Percentiles rank a stretch among this genome's conserved stretches.
Conservation (phyloP, 768 basidiomycete species). For the Termitomyces sp. region DNA sequence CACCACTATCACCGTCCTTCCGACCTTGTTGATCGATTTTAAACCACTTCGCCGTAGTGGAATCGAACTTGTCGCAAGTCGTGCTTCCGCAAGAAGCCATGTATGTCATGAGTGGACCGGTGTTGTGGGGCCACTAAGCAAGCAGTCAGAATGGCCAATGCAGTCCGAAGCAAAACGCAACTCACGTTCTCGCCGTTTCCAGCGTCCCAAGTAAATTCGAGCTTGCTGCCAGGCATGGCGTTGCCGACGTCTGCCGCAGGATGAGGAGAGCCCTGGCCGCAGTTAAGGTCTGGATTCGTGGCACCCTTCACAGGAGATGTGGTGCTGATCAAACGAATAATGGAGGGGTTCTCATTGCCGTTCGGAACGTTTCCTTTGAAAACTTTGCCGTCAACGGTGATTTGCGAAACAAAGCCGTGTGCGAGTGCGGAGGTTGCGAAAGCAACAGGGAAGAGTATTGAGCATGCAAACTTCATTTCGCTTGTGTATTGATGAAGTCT, state of each 20-base stretch:
- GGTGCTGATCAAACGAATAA: slow-evolving; percentile 34
- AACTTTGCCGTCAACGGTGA: slow-evolving; percentile 33
- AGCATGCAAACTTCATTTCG: slow-evolving; percentile 18
- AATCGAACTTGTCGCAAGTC: slow-evolving; percentile 55
- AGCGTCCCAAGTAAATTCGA: slow-evolving; percentile 2
- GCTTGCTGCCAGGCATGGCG: slow-evolving; percentile 25
- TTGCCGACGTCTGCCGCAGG: slow-evolving; percentile 43
- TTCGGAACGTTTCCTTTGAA: slow-evolving; percentile 31
- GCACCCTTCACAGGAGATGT: slow-evolving; percentile 47
- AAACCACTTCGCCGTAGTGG: slow-evolving; percentile 63
- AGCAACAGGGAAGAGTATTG: slow-evolving; percentile 27
- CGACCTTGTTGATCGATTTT: slow-evolving; percentile 57
- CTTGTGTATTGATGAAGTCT: neutral
- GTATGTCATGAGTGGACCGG: slow-evolving; percentile 70
- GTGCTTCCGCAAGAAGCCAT: slow-evolving; percentile 57
- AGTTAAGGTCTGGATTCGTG: slow-evolving; percentile 49
- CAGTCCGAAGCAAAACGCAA: neutral
- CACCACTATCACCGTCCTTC: slow-evolving; percentile 20
- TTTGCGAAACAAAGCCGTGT: slow-evolving; percentile 35
- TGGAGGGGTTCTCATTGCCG: slow-evolving; percentile 19
- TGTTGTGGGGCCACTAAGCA: slow-evolving; percentile 44
- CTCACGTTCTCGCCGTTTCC: slow-evolving; percentile 20
- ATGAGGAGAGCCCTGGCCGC: slow-evolving; percentile 45
- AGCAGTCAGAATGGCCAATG: neutral
- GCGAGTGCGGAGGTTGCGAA: slow-evolving; percentile 32